Percentiles rank a stretch among this genome's conserved stretches.
These are phyloP conservation scores for Cystoderma amianthinum DNA, from an alignment of 768 basidiomycete species.

Conservation along the genomic window DNA sequence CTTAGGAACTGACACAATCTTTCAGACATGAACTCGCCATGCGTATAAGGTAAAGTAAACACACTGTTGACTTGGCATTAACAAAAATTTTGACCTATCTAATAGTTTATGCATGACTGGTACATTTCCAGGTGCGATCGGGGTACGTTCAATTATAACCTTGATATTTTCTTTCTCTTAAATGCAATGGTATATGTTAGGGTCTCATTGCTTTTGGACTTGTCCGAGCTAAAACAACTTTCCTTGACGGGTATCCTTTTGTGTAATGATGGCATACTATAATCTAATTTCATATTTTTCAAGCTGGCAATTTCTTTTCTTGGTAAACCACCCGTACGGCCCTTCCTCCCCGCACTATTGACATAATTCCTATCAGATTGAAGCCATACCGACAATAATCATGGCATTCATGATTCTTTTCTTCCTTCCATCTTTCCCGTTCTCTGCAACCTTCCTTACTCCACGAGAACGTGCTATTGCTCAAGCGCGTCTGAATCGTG, in stretches of 20 bases:
- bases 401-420: slow-evolving; percentile 43
- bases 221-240: slow-evolving; percentile 41
- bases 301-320: slow-evolving; percentile 56
- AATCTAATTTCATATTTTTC: too few species aligned
- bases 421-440: slow-evolving; percentile 51
- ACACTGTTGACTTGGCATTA: neutral
- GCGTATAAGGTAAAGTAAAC: slow-evolving; percentile 32
- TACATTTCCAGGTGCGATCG: slow-evolving; percentile 48
- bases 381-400: slow-evolving; percentile 47
- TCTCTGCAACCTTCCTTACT: slow-evolving; percentile 43
- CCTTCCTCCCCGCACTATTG: too few species aligned
- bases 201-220: slow-evolving; percentile 52
- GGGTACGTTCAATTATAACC: too few species aligned
- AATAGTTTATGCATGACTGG: slow-evolving; percentile 51
- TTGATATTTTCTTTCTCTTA: too few species aligned
- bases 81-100: neutral
- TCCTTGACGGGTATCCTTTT: slow-evolving; percentile 28
- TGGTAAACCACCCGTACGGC: too few species aligned
- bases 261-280: neutral
- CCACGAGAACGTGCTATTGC: slow-evolving; percentile 49
- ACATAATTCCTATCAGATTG: slow-evolving; percentile 29
- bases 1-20: neutral
- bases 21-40: slow-evolving; percentile 41
- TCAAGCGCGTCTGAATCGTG: slow-evolving; percentile 44
- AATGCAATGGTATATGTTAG: too few species aligned